Conservation (phyloP, 192 early-diverging fungal genomes). For the Coemansia aciculifera region DNA sequence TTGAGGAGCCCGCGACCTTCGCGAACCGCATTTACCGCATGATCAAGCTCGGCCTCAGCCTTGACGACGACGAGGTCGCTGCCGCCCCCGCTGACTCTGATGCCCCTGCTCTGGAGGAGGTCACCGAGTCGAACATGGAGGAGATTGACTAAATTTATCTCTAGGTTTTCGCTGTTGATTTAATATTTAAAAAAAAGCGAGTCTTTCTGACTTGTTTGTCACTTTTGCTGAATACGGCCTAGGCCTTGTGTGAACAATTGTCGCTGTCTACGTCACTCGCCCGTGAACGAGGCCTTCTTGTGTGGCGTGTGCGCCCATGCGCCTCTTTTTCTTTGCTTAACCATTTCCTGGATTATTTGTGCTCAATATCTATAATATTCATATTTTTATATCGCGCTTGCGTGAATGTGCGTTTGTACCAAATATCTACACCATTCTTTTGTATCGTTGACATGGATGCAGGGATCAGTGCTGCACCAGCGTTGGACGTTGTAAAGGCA, state of each 20-base stretch:
- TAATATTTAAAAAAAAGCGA: neutral
- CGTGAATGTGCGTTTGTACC: neutral
- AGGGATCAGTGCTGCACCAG: neutral
- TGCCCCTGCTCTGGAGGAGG: conserved; percentile 56
- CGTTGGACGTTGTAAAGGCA: conserved; percentile 23
- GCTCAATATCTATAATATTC: neutral
- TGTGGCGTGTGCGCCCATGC: neutral
- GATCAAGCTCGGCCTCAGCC: conserved; percentile 96
- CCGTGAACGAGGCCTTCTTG: neutral
- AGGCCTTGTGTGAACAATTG: neutral
- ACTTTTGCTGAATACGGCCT: neutral
- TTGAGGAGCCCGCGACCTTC: conserved; percentile 94
- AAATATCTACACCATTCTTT: neutral
- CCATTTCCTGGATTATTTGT: neutral
- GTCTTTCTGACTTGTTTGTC: neutral
- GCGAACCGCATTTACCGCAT: conserved; percentile 97
- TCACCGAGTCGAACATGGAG: conserved; percentile 67
- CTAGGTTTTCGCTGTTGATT: neutral
- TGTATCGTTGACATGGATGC: conserved; percentile 2
- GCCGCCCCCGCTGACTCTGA: conserved; percentile 49
- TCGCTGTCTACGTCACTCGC: neutral
- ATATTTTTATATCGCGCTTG: neutral
- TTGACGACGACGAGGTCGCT: conserved; percentile 78
- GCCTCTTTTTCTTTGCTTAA: neutral
- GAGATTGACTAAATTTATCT: conserved; percentile 62